Evolutionary conservation across 139 green algal species (phyloP).

Genomic region (Chlamydomonas sphaeroides): DNA sequence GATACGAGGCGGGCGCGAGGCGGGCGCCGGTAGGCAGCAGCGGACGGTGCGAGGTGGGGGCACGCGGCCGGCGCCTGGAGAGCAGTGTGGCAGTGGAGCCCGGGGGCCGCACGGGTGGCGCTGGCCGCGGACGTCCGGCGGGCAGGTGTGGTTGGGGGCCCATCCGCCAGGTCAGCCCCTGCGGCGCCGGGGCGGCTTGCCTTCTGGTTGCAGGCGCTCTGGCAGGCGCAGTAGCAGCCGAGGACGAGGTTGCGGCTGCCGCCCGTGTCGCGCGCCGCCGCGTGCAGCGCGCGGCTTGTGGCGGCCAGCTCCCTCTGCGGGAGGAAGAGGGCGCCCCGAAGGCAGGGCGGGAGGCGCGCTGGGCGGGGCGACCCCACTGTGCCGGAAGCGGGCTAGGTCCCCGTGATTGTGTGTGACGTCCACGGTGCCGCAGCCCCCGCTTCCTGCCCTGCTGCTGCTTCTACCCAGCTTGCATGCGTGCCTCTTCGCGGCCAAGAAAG

Average conservation of each 20-base stretch:
- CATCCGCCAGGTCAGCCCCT: background rate
- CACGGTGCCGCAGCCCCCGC: background rate
- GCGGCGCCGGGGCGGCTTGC: background rate
- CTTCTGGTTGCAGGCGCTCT: background rate
- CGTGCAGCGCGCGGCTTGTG: background rate
- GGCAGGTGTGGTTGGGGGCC: no score
- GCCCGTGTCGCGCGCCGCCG: constrained; percentile 11
- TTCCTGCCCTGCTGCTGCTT: background rate
- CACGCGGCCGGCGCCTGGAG: no score
- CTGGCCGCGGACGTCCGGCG: no score
- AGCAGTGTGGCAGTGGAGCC: no score
- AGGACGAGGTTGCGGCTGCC: constrained; percentile 1
- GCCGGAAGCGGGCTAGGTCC: no score
- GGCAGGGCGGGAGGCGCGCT: background rate
- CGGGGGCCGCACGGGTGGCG: no score
- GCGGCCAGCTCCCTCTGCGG: background rate
- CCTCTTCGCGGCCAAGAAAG: no score
- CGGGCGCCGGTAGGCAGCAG: no score
- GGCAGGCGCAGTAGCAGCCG: constrained; percentile 30
- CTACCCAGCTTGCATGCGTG: no score
- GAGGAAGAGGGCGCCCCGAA: background rate
- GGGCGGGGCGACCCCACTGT: background rate
- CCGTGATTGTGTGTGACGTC: background rate
- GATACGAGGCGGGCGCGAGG: no score
- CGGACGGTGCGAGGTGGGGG: no score